phyloP scores from a whole-genome alignment of 192 early-diverging fungal genomes.

The Backusella australiensis region DNA sequence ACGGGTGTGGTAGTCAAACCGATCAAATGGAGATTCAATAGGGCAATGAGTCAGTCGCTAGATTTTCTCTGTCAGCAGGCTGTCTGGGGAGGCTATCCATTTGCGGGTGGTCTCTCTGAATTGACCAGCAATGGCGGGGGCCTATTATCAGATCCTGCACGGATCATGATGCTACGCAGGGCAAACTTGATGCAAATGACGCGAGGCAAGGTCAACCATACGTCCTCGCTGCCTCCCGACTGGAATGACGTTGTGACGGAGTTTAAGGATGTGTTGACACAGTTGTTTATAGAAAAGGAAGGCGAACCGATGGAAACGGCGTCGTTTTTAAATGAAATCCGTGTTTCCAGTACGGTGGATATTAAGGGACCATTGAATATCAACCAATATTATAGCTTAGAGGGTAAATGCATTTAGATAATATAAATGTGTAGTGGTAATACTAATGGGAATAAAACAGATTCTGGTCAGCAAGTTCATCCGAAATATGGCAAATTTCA shows the following conservation, averaged over 20 bases:
- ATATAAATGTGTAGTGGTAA: too few species aligned
- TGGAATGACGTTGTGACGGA: not conserved
- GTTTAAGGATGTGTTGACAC: constrained; percentile 21
- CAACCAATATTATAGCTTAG: constrained; percentile 36
- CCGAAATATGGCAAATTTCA: constrained; percentile 52
- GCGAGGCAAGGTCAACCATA: constrained; percentile 22
- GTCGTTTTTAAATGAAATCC: not conserved
- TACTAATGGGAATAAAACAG: not conserved
- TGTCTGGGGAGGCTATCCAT: constrained; percentile 45
- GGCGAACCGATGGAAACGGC: not conserved
- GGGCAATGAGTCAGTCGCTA: constrained; percentile 34
- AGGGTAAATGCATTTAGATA: constrained; percentile 8
- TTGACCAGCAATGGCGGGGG: constrained; percentile 39
- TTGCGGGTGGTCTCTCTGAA: constrained; percentile 40
- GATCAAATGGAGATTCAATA: constrained; percentile 35
- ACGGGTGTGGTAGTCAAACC: not conserved
- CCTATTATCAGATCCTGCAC: constrained; percentile 39
- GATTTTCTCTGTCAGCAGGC: constrained; percentile 44
- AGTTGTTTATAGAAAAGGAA: constrained; percentile 1
- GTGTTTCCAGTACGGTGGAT: constrained; percentile 3
- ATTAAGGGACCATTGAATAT: constrained; percentile 38
- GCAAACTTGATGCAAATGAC: constrained; percentile 35
- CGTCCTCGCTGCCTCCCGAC: constrained; percentile 13
- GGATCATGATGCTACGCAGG: constrained; percentile 40
- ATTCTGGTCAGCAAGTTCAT: constrained; percentile 37